Base-by-base conservation (phyloP, 139 green algal genomes). In the Coccomyxa sp. region DNA sequence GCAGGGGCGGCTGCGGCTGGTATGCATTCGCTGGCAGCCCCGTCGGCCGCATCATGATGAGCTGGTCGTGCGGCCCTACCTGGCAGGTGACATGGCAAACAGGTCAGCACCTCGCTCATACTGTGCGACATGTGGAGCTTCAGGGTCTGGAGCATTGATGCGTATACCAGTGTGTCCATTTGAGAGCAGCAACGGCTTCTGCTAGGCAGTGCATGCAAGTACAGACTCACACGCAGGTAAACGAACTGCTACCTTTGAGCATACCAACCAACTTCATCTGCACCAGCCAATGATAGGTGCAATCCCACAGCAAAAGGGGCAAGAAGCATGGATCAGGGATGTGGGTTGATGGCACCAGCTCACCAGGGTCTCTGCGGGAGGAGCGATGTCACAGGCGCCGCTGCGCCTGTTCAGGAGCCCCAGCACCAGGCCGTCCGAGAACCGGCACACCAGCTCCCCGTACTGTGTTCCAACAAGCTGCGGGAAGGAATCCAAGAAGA, bases 11-110 rank as follows among this genome's bases (percentile, higher is more conserved):
- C 54, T 76, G 72, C 22, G 73, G 38, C 35, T 55, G 70, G 73
- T 82, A 82, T 3, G 24, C 39, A 0, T 69, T 6, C 0, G 55
- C 39, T 2, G 72, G 44, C 33, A 81, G 44, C 8, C 41, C 44
- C 7, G 80, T 84, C 6, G 84, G 81, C 0, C 84, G 81, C 79
- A 88, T 73, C 73, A 81, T 79, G 70, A 88, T 79, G 10, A 88
- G 41, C 27, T 82, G 58, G 37, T 88, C 84, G 0, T 72, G 70
- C 0, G 69, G 34, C 31, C 44, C 22, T 37, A 39, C 39, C 34
- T 44, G 69, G 14, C 33, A 27, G 18, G n/a, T n/a, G n/a, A n/a
- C n/a, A n/a, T n/a, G n/a, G n/a, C n/a, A n/a, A n/a, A n/a, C n/a
- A n/a, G n/a, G n/a, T n/a, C n/a, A n/a, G n/a, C n/a, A n/a, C n/a